phyloP scores from a whole-genome alignment of 768 basidiomycete species.

The Boletus subparvulus region DNA sequence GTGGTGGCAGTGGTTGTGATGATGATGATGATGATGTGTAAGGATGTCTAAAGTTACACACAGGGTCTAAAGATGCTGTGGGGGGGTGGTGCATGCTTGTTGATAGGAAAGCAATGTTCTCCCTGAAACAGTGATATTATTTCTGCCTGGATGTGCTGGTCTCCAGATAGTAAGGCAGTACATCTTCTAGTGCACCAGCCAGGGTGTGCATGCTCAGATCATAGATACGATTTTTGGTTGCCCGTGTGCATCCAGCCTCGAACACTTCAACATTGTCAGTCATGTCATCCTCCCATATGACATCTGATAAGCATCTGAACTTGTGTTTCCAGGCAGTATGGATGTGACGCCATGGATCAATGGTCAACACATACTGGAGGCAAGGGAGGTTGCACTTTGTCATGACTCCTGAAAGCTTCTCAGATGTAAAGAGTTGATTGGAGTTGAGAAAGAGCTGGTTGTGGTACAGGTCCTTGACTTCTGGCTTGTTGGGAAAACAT shows the following conservation, averaged over 20 bases:
- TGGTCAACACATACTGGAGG: not conserved
- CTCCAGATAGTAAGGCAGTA: not conserved
- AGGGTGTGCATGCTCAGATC: not conserved
- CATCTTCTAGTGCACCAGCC: not conserved
- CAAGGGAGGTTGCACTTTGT: not conserved
- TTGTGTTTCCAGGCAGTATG: no score
- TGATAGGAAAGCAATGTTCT: not conserved
- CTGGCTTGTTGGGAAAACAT: no score
- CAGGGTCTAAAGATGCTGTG: no score
- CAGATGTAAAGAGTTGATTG: not conserved
- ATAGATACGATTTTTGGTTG: not conserved
- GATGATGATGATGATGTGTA: not conserved
- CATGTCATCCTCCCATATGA: no score
- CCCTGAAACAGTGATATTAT: not conserved
- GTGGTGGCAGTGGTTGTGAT: no score
- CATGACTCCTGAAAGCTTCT: not conserved
- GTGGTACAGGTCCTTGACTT: not conserved
- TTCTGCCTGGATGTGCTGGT: not conserved
- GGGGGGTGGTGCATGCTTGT: not conserved
- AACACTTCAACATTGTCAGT: not conserved
- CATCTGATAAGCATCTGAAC: not conserved
- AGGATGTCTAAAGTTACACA: not conserved
- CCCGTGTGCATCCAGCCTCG: not conserved
- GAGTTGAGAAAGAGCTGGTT: conserved; percentile 1
- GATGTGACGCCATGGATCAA: no score